Conservation (phyloP, 2,329 filamentous ascomycete genomes). For the Cladosporium velox region DNA sequence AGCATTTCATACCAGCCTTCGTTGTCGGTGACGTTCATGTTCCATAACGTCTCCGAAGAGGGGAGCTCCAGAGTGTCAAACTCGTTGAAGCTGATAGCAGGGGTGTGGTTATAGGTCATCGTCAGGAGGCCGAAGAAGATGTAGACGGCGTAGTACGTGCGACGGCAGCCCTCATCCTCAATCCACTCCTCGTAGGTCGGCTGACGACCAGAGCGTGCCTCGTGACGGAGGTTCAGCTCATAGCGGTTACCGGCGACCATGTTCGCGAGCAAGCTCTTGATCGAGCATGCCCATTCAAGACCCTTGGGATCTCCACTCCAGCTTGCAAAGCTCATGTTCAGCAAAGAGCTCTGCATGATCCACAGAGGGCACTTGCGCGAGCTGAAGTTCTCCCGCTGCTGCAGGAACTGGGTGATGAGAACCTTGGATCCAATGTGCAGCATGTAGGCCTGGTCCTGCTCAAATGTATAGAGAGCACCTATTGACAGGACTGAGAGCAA, state of each 20-base stretch:
- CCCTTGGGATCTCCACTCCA: slow-evolving; percentile 99
- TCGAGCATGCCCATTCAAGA: slow-evolving; percentile 97
- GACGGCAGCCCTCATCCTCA: slow-evolving; percentile 91
- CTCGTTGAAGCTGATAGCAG: slow-evolving; percentile 96
- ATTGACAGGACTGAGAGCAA: slow-evolving; percentile 91
- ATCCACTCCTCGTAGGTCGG: slow-evolving; percentile 90
- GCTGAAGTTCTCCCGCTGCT: slow-evolving; percentile 98
- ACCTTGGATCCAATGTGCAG: slow-evolving; percentile 97
- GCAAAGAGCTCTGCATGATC: slow-evolving; percentile 95
- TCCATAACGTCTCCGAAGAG: slow-evolving; percentile 93
- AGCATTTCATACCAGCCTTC: slow-evolving; percentile 81
- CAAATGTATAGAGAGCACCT: slow-evolving; percentile 93
- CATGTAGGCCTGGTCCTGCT: slow-evolving; percentile 95
- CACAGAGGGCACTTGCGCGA: slow-evolving; percentile 95
- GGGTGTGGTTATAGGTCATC: slow-evolving; percentile 95
- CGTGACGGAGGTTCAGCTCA: slow-evolving; percentile 88
- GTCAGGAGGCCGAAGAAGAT: slow-evolving; percentile 97
- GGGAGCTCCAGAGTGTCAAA: slow-evolving; percentile 92
- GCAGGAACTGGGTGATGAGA: slow-evolving; percentile 92
- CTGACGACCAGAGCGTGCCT: slow-evolving; percentile 74
- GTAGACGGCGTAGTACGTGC: slow-evolving; percentile 97
- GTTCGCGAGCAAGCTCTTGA: slow-evolving; percentile 95
- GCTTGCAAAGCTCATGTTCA: slow-evolving; percentile 99
- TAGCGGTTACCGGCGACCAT: slow-evolving; percentile 98
- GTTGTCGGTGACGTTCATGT: slow-evolving; percentile 76